Percentiles rank a stretch among this genome's conserved stretches.
These are phyloP conservation scores for Saururus chinensis DNA, from an alignment of 164 flowering plant genomes.

Conservation along the genomic window DNA sequence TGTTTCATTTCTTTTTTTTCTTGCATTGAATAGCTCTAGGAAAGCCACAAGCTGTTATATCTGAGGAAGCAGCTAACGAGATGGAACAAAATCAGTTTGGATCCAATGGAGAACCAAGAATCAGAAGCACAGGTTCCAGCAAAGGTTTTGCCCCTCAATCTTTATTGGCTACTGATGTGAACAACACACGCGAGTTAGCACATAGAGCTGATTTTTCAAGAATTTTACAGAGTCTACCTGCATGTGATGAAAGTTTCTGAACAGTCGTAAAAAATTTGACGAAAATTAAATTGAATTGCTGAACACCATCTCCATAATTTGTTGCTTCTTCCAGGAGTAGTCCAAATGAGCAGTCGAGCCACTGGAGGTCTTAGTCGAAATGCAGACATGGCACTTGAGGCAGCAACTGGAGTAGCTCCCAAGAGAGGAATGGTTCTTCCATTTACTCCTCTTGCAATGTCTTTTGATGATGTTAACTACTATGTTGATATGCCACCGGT, in stretches of 20 bases:
- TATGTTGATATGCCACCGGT: conserved; percentile 93
- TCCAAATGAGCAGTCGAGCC: conserved; percentile 45
- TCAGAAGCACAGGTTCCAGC: conserved; percentile 18
- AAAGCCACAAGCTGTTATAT: conserved; percentile 26
- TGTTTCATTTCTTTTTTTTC: not conserved
- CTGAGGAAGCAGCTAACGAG: conserved; percentile 20
- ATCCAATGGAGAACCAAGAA: conserved; percentile 12
- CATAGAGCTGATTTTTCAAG: too few species aligned
- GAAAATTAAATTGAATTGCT: too few species aligned
- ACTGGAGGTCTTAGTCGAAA: conserved; percentile 29
- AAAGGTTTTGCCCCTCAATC: conserved; percentile 12
- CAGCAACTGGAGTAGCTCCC: conserved; percentile 49
- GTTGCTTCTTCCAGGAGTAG: conserved; percentile 40
- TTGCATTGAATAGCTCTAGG: conserved; percentile 18
- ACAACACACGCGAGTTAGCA: conserved; percentile 45
- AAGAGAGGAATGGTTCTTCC: conserved; percentile 99
- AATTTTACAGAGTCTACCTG: too few species aligned
- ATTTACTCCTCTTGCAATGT: conserved; percentile 84
- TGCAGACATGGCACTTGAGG: conserved; percentile 33
- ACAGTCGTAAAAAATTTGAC: too few species aligned
- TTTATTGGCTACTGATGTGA: conserved; percentile 37
- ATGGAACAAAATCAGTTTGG: conserved; percentile 12
- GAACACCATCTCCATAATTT: too few species aligned
- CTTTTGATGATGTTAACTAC: conserved; percentile 70
- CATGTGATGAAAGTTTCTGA: too few species aligned